Evolutionary conservation across 192 early-diverging fungal species (phyloP), one percentile per base, ranked within the genome.

Genomic region (Linnemannia hyalina): DNA sequence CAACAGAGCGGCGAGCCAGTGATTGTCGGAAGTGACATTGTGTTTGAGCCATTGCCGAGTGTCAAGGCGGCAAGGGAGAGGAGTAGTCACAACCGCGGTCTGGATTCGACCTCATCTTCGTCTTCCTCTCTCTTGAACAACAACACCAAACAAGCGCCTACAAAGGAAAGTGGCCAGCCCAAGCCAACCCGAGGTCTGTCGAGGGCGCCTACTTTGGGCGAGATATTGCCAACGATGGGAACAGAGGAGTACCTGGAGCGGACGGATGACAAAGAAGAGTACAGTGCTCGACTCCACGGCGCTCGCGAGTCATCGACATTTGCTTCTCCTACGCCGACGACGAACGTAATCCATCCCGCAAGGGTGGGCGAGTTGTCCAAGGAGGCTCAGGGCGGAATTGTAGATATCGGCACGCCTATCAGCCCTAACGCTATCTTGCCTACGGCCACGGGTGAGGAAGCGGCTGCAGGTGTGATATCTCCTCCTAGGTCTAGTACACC

Each of bases 11-110:
- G 36, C n/a, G 38, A 38, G 5, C n/a, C 36, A 16, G 84, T 86
- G 41, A 86, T 86, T 81, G 84, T 86, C 10, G 84, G 84, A 52
- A 86, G 84, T 35, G 84, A 86, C 40, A 80, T 86, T 40, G 84
- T 86, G 1, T 74, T 86, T 42, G 84, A 86, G 54, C 84, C 84
- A 36, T 75, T 86, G 23, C 84, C 84, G n/a, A 86, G 84, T 70
- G 76, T 36, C 3, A 86, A 86, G 42, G 84, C 84, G 4, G 77
- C 83, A 18, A 18, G 68, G 29, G 60, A 26, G 13, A 26, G 41
- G 42, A 7, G 23, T 23, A 29, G 13, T 46, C 71, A 16, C 10
- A 41, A 73, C 32, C 0, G 46, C 23, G 71, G 42, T 73, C 29
- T 6, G n/a, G 41, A 73, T 13, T 41, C 26, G 44, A 26, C 35